Percentiles rank a stretch among this genome's conserved stretches.
Conservation (phyloP, 2,329 filamentous ascomycete species). For the Pestalotiopsis sp. region DNA sequence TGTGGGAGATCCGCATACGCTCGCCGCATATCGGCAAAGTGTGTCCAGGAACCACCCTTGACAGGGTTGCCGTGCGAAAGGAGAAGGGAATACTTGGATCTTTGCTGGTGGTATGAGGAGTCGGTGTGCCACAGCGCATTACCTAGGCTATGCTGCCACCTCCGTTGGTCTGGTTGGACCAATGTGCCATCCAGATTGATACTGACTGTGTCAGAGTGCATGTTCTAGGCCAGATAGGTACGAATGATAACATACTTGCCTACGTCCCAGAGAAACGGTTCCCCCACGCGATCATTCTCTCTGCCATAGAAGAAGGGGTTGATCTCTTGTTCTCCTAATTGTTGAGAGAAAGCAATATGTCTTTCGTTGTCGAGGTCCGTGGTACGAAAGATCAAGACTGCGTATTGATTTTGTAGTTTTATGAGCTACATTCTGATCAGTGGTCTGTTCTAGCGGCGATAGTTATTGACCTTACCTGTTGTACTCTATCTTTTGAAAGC, state of each 20-base stretch:
- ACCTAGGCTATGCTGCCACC: constrained; percentile 28
- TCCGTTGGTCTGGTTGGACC: constrained; percentile 22
- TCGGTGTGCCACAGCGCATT: constrained; percentile 33
- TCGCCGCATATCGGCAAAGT: constrained; percentile 25
- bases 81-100: constrained; percentile 30
- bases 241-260: constrained; percentile 18
- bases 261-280: constrained; percentile 27
- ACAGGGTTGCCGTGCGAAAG: constrained; percentile 21
- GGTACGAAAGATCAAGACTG: constrained; percentile 25
- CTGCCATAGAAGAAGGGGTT: constrained; percentile 28
- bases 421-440: constrained; percentile 21
- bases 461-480: not conserved
- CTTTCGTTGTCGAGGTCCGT: constrained; percentile 26
- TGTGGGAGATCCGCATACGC: constrained; percentile 26
- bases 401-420: constrained; percentile 26
- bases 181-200: constrained; percentile 18
- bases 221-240: not conserved
- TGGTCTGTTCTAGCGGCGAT: not conserved
- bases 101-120: constrained; percentile 30
- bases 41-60: constrained; percentile 23
- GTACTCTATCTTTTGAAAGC: not conserved
- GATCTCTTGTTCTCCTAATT: constrained; percentile 27
- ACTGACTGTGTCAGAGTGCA: not conserved
- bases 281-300: constrained; percentile 28
- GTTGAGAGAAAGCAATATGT: constrained; percentile 27